Conservation (phyloP, 257 asterid species). For the Ilex aquifolium region DNA sequence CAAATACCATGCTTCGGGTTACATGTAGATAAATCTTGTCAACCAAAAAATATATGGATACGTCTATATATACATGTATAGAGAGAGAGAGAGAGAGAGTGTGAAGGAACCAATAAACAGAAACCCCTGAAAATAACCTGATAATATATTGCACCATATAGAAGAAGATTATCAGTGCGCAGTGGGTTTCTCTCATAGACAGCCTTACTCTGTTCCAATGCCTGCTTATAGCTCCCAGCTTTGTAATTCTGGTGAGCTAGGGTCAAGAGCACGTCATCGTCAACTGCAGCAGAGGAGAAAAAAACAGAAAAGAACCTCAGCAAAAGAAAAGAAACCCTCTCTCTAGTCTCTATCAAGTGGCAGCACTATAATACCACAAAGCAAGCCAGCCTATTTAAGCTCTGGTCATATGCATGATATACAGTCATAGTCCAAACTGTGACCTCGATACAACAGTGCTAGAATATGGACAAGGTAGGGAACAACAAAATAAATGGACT, state of each 20-base stretch:
- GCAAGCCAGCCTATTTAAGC: too few species aligned
- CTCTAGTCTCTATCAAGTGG: too few species aligned
- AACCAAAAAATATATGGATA: not conserved
- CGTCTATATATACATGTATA: too few species aligned
- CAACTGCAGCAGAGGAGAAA: constrained; percentile 46
- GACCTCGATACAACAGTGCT: not conserved
- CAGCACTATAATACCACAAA: too few species aligned
- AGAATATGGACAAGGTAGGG: too few species aligned
- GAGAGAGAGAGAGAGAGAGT: not conserved
- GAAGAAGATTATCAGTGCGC: constrained; percentile 96
- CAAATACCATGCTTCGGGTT: constrained; percentile 18
- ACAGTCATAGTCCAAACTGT: not conserved
- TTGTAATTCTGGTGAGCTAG: constrained; percentile 93
- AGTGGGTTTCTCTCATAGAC: constrained; percentile 76
- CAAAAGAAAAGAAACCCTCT: too few species aligned
- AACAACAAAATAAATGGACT: too few species aligned
- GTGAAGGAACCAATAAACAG: not conserved
- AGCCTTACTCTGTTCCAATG: constrained; percentile 84
- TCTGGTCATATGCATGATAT: not conserved
- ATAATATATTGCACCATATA: constrained; percentile 82
- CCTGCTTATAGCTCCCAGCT: constrained; percentile 78
- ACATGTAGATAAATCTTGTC: constrained; percentile 11
- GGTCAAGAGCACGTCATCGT: constrained; percentile 71
- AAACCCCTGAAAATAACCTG: constrained; percentile 47
- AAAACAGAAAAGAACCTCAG: not conserved